phyloP scores from a whole-genome alignment of 1,284 basidiomycete genomes.

The Cystobasidiaceae sp. region DNA sequence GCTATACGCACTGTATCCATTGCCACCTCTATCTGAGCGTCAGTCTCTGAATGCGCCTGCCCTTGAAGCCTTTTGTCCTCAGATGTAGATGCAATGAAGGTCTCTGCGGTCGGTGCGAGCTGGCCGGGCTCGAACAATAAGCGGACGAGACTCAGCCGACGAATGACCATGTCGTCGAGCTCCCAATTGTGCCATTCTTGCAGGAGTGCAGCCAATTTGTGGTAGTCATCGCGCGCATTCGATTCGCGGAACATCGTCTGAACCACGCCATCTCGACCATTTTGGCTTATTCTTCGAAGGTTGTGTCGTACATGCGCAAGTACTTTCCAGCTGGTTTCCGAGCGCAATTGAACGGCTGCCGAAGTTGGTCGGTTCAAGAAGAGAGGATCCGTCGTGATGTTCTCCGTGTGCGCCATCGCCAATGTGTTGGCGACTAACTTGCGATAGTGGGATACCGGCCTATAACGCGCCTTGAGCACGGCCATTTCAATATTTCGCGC shows the following conservation, averaged over 20 bases:
- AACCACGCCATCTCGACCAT: not conserved
- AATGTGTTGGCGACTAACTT: constrained; percentile 38
- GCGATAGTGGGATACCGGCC: constrained; percentile 10
- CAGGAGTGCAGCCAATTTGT: constrained; percentile 3
- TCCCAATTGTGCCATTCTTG: constrained; percentile 35
- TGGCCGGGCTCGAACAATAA: constrained; percentile 10
- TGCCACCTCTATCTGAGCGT: too few species aligned
- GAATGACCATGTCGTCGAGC: constrained; percentile 33
- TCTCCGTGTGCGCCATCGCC: constrained; percentile 30
- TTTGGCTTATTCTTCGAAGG: constrained; percentile 41
- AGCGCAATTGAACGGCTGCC: constrained; percentile 69
- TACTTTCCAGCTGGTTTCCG: constrained; percentile 61
- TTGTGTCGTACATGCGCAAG: constrained; percentile 64
- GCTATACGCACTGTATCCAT: too few species aligned
- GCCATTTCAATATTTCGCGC: constrained; percentile 26
- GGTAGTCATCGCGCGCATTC: constrained; percentile 4
- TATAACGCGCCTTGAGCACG: constrained; percentile 21
- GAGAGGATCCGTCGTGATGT: constrained; percentile 55
- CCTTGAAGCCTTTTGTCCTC: too few species aligned
- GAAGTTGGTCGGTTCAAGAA: constrained; percentile 58
- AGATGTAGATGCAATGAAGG: too few species aligned
- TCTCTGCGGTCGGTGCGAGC: not conserved
- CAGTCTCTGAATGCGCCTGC: too few species aligned
- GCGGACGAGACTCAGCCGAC: constrained; percentile 18
- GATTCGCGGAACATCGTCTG: not conserved